Percentiles rank a stretch among this genome's conserved stretches.
These are phyloP conservation scores for Madurella mycetomatis DNA, from an alignment of 2,329 filamentous ascomycete species.

Conservation along the genomic window DNA sequence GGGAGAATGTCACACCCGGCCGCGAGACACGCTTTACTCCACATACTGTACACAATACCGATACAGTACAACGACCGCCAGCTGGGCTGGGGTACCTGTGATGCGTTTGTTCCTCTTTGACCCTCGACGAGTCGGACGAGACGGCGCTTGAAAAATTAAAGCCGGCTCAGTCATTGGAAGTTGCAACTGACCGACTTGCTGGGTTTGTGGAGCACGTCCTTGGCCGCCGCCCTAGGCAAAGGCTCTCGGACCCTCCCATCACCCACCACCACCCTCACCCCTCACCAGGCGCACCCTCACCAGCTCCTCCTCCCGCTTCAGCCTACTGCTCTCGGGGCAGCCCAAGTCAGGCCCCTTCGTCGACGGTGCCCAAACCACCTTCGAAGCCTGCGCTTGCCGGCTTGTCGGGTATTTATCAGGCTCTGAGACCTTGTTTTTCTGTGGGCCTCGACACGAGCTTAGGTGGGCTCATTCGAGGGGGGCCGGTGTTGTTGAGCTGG, in stretches of 20 bases:
- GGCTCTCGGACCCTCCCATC: background rate
- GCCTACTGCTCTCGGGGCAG: background rate
- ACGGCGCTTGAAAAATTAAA: background rate
- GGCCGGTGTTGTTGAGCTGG: conserved; percentile 19
- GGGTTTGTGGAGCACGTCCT: background rate
- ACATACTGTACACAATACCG: too few species aligned
- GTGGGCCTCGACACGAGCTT: conserved; percentile 6
- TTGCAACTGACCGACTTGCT: background rate
- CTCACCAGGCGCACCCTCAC: conserved; percentile 1
- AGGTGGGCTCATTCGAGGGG: conserved; percentile 6
- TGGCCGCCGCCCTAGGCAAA: background rate
- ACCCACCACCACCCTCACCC: conserved; percentile 15
- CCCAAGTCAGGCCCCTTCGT: background rate
- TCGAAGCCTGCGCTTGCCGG: conserved; percentile 2
- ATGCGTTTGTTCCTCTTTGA: background rate
- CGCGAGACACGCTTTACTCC: too few species aligned
- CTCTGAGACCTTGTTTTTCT: conserved; percentile 4
- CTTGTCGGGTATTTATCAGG: conserved; percentile 24
- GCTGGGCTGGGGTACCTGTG: background rate
- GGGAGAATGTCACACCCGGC: too few species aligned
- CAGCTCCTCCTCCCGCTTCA: background rate
- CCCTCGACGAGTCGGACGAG: too few species aligned
- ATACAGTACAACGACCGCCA: background rate
- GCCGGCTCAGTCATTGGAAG: background rate
- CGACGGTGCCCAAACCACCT: conserved; percentile 14